Conservation (phyloP, 2,329 filamentous ascomycete genomes). For the Colletotrichum tofieldiae region DNA sequence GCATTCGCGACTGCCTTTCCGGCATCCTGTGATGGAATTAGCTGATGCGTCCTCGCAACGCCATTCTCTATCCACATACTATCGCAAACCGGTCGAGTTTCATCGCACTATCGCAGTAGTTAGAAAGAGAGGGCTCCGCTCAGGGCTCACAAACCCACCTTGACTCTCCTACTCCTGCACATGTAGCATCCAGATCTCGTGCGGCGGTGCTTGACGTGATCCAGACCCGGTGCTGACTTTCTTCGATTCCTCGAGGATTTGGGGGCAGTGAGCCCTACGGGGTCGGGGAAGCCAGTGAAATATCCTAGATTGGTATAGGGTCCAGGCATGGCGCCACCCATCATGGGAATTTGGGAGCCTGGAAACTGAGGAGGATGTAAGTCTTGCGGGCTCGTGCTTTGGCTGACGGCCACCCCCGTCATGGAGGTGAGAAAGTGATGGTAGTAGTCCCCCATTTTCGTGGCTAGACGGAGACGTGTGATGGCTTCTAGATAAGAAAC, state of each 20-base stretch:
- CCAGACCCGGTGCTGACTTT: slow-evolving; percentile 67
- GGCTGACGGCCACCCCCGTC: slow-evolving; percentile 60
- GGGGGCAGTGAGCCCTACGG: slow-evolving; percentile 63
- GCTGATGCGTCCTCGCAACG: slow-evolving; percentile 43
- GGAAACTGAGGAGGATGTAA: slow-evolving; percentile 55
- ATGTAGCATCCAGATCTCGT: slow-evolving; percentile 96
- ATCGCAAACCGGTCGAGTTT: slow-evolving; percentile 89
- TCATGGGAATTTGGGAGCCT: slow-evolving; percentile 50
- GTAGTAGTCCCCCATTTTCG: slow-evolving; percentile 70
- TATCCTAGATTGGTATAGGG: slow-evolving; percentile 65
- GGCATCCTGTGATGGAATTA: slow-evolving; percentile 76
- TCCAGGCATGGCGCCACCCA: slow-evolving; percentile 54
- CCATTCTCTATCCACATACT: slow-evolving; percentile 61
- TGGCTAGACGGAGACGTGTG: slow-evolving; percentile 7
- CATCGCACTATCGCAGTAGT: slow-evolving; percentile 81
- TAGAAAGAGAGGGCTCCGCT: slow-evolving; percentile 27
- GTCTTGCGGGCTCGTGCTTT: slow-evolving; percentile 58
- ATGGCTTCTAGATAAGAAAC: slow-evolving; percentile 13
- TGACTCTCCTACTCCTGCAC: slow-evolving; percentile 90
- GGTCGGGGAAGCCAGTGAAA: slow-evolving; percentile 66
- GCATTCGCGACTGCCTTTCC: slow-evolving; percentile 92
- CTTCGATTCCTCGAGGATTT: slow-evolving; percentile 67
- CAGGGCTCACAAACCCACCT: slow-evolving; percentile 62
- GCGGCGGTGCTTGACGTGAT: slow-evolving; percentile 92
- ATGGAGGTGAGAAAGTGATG: slow-evolving; percentile 69